A percentile compares a stretch with the other conserved stretches of the same genome.
Evolutionary conservation across 208 protist genomes (phyloP).

Genomic region (Leishmania lainsoni): DNA sequence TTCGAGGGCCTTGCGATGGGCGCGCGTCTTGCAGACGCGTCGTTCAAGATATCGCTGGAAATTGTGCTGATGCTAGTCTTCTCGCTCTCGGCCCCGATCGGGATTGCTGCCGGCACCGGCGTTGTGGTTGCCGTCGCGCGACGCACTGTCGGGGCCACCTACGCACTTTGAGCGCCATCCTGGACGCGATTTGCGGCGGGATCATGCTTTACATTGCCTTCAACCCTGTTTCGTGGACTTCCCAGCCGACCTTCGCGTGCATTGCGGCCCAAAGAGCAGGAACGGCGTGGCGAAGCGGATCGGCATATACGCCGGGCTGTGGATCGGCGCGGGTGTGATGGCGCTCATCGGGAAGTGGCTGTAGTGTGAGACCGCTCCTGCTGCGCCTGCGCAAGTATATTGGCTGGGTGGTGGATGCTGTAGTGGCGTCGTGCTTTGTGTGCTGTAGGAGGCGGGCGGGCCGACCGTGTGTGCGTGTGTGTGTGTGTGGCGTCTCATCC

Average conservation of each 20-base stretch:
- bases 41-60: constrained; percentile 42
- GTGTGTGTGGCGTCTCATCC: background rate
- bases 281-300: constrained; percentile 25
- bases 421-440: background rate
- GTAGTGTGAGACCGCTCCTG: constrained; percentile 15
- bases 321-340: constrained; percentile 51
- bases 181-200: constrained; percentile 63
- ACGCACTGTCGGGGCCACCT: constrained; percentile 34
- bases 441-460: background rate
- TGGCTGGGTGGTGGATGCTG: background rate
- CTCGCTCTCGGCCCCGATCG: constrained; percentile 53
- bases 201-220: constrained; percentile 80
- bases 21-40: constrained; percentile 54
- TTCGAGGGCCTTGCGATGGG: constrained; percentile 73
- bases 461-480: background rate
- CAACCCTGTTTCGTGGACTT: constrained; percentile 64
- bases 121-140: constrained; percentile 23
- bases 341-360: constrained; percentile 48
- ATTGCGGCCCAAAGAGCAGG: constrained; percentile 20
- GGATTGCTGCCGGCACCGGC: constrained; percentile 36
- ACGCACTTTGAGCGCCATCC: constrained; percentile 42
- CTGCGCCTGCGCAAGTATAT: background rate
- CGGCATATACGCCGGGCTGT: constrained; percentile 39
- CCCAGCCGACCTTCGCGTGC: constrained; percentile 38
- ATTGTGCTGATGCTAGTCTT: constrained; percentile 46